A percentile compares a stretch with the other conserved stretches of the same genome.
Conservation (phyloP, 768 basidiomycete genomes). For the Russula sp. region DNA sequence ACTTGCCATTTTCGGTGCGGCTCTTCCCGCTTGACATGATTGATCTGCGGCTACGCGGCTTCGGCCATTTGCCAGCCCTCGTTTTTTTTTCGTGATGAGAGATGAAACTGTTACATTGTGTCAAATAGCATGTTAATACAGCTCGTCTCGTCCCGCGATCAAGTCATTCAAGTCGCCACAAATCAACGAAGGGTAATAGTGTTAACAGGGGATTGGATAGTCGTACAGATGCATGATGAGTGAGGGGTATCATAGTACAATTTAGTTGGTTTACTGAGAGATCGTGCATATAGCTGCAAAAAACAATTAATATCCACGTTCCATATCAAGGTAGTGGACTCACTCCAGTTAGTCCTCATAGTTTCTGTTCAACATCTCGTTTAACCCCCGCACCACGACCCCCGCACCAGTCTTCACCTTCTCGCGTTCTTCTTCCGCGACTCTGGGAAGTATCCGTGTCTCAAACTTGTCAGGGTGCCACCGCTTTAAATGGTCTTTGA, state of each 20-base stretch:
- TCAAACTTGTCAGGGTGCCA: constrained; percentile 87
- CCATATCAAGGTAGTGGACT: constrained; percentile 5
- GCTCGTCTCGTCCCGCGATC: neutral
- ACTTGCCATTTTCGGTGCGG: neutral
- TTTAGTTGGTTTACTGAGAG: constrained; percentile 15
- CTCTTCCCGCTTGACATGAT: neutral
- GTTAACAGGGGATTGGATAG: constrained; percentile 19
- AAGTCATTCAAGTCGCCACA: neutral
- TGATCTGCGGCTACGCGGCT: neutral
- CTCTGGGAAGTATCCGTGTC: constrained; percentile 55
- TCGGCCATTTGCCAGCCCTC: neutral
- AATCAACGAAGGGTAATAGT: constrained; percentile 14
- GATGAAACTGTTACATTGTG: neutral
- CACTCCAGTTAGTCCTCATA: constrained; percentile 21
- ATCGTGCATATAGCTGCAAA: constrained; percentile 17
- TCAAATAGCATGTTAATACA: neutral
- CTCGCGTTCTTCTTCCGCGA: constrained; percentile 55
- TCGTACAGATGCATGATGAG: constrained; percentile 24
- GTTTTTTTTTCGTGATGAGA: neutral
- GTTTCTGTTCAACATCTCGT: constrained; percentile 53
- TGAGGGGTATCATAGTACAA: constrained; percentile 24
- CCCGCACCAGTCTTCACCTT: constrained; percentile 68
- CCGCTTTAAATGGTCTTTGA: constrained; percentile 64
- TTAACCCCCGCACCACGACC: constrained; percentile 59
- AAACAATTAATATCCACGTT: neutral